A percentile compares a stretch with the other conserved stretches of the same genome.
These are phyloP conservation scores for Boletus subluridellus DNA, from an alignment of 1,284 basidiomycete genomes.

Conservation along the genomic window DNA sequence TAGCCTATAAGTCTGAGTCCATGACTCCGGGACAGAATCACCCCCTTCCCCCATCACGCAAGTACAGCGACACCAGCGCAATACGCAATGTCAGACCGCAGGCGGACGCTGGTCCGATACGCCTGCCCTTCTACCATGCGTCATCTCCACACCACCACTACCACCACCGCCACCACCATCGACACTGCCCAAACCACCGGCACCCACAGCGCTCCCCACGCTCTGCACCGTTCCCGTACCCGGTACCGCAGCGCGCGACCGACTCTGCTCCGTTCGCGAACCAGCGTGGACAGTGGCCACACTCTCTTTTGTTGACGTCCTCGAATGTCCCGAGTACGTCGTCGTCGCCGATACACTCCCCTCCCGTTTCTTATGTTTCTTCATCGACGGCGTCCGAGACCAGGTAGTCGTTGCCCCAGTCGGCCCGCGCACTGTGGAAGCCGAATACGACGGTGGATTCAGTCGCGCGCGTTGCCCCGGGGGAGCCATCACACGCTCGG, in stretches of 20 bases:
- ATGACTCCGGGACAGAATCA: too few relatives aligned
- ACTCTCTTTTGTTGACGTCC: constrained; percentile 5
- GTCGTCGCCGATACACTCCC: constrained; percentile 8
- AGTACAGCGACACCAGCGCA: background rate
- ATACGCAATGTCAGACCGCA: constrained; percentile 2
- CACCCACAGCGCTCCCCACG: background rate
- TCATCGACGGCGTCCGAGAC: constrained; percentile 1
- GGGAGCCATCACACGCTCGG: constrained; percentile 2
- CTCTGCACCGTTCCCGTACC: background rate
- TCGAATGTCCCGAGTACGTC: constrained; percentile 8
- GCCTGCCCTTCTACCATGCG: background rate
- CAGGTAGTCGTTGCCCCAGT: background rate
- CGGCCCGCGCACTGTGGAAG: background rate
- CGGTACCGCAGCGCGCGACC: background rate
- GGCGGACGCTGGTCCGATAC: background rate
- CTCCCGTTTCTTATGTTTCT: background rate
- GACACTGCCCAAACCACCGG: background rate
- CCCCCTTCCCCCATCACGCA: too few relatives aligned
- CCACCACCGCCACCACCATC: background rate
- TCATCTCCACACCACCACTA: background rate
- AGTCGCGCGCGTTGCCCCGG: constrained; percentile 15
- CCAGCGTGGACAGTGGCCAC: background rate
- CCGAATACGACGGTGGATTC: constrained; percentile 28
- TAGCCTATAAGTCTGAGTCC: too few relatives aligned
- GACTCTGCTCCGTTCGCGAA: background rate